Base-by-base conservation (phyloP, 495 filamentous ascomycete genomes). In the Aspergillus coremiiformis region DNA sequence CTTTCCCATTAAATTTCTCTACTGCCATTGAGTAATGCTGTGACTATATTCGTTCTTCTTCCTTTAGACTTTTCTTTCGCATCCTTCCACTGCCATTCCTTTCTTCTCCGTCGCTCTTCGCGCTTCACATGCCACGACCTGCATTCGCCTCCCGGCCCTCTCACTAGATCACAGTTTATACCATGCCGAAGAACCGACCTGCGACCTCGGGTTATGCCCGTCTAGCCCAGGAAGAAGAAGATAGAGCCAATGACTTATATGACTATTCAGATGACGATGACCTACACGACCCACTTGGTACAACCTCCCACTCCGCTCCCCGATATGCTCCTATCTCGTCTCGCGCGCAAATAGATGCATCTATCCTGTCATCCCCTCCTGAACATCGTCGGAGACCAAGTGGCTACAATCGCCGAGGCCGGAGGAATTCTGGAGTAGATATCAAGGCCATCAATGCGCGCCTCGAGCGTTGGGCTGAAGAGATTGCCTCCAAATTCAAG, bases 361-460 rank as follows among this genome's bases (percentile, higher is more conserved):
- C 70, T 48, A 61, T 62, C 53, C 59, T 65, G 56, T 56, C 65
- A 43, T 69, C 64, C 49, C 68, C 71, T 19, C 63, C 66, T 52
- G 70, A 65, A 26, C 62, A 72, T 54, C 72, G 69, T 60, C 71
- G 73, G 48, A 70, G 75, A 55, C 69, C 70, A 17, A 75, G 65
- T 58, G 71, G 71, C 42, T 66, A 69, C 29, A 68, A 75, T 39
- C 70, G 82, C 39, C 79, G 80, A 44, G 72, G 74, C 37, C 76
- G 84, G 55, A 85, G 90, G 52, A 95, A 89, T 63, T 90, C 89
- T 24, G 91, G 89, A 4, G 93, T 97, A 10, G 93, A 99, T 66
- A 91, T 99, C 60, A 97, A 97, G 68, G 93, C 92, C 53, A 96
- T 99, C 67, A 99, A 99, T 70, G 91, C 93, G 49, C 82, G 93